Conservation (phyloP, 352 stramenopile species). For the Globisporangium recalcitrans region DNA sequence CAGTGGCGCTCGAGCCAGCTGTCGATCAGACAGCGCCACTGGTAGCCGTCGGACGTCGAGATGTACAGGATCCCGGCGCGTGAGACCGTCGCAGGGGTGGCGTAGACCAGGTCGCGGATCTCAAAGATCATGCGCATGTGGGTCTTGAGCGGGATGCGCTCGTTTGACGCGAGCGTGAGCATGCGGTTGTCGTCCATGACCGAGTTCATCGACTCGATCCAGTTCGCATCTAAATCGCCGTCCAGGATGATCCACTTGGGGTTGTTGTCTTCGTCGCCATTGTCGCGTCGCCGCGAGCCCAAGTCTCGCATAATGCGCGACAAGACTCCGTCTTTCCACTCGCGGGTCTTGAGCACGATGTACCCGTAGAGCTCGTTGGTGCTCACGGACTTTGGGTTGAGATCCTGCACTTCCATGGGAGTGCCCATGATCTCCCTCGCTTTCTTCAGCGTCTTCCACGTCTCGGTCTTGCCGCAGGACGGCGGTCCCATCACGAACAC, state of each 20-base stretch:
- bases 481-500: conserved; percentile 96
- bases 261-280: conserved; percentile 87
- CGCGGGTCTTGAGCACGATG: conserved; percentile 92
- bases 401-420: conserved; percentile 87
- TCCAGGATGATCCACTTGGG: conserved; percentile 97
- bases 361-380: conserved; percentile 96
- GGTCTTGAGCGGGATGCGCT: conserved; percentile 94
- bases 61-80: conserved; percentile 96
- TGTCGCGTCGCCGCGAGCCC: conserved; percentile 85
- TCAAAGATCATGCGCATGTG: conserved; percentile 98
- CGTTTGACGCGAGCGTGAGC: conserved; percentile 95
- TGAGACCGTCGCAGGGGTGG: conserved; percentile 93
- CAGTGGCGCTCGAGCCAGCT: conserved; percentile 87
- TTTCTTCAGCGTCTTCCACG: conserved; percentile 91
- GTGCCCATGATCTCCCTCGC: conserved; percentile 86
- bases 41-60: conserved; percentile 91
- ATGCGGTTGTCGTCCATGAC: conserved; percentile 97
- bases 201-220: conserved; percentile 97
- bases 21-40: conserved; percentile 94
- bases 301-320: conserved; percentile 95
- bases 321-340: conserved; percentile 95
- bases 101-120: conserved; percentile 94
- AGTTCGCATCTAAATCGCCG: conserved; percentile 96
- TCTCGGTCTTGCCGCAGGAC: conserved; percentile 93
- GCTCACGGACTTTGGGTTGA: conserved; percentile 95